These are phyloP conservation scores for Colletotrichum australisinense DNA, from an alignment of 2,329 filamentous ascomycete genomes.

Conservation along the genomic window DNA sequence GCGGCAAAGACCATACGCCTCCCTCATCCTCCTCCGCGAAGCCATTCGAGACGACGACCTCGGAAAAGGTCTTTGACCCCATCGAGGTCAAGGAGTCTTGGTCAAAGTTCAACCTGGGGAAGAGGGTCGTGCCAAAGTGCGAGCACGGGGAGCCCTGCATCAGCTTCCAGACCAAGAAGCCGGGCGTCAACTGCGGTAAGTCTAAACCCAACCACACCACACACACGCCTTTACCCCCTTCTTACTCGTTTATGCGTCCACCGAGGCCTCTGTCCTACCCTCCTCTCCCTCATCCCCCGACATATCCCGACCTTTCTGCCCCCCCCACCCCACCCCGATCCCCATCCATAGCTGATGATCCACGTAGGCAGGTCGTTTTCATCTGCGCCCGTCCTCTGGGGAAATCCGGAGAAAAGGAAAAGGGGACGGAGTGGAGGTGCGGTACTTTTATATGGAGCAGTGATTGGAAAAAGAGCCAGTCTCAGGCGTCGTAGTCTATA, in stretches of 20 bases:
- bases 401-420: slow-evolving; percentile 86
- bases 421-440: slow-evolving; percentile 87
- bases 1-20: background rate
- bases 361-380: slow-evolving; percentile 69
- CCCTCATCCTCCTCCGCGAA: background rate
- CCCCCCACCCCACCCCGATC: too few species aligned
- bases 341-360: slow-evolving; percentile 35
- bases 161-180: slow-evolving; percentile 85
- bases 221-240: background rate
- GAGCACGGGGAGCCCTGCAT: slow-evolving; percentile 92
- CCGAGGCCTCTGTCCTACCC: background rate
- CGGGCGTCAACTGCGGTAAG: slow-evolving; percentile 82
- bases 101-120: slow-evolving; percentile 81
- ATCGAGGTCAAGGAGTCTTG: slow-evolving; percentile 83
- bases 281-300: background rate
- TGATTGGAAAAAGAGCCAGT: slow-evolving; percentile 59
- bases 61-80: slow-evolving; percentile 70
- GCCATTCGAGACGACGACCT: background rate
- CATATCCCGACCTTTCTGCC: background rate
- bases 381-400: slow-evolving; percentile 80
- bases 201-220: slow-evolving; percentile 25
- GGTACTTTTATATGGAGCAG: slow-evolving; percentile 82
- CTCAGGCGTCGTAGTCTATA: background rate
- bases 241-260: background rate
- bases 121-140: slow-evolving; percentile 79